These are phyloP conservation scores for Seiridium cupressi DNA, from an alignment of 2,329 filamentous ascomycete species.

Conservation along the genomic window DNA sequence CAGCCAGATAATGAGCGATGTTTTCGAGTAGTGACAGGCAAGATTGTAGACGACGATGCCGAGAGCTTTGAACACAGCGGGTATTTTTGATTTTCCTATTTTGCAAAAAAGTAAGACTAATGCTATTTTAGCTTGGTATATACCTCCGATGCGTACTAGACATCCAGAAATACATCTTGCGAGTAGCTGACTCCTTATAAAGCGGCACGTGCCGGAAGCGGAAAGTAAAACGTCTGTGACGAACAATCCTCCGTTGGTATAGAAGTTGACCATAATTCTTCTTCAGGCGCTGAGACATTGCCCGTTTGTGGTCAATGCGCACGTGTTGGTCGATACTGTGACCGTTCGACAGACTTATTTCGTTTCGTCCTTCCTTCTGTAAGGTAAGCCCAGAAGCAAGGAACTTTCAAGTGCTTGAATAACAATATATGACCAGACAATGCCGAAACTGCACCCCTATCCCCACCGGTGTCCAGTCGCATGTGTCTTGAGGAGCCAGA, in stretches of 20 bases:
- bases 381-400: too few species aligned
- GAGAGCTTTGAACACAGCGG: not conserved
- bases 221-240: conserved; percentile 1
- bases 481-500: conserved; percentile 27
- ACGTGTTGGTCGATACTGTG: conserved; percentile 31
- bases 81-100: not conserved
- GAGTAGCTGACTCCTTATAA: not conserved
- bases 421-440: not conserved
- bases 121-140: not conserved
- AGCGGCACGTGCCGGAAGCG: conserved; percentile 2
- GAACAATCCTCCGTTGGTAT: not conserved
- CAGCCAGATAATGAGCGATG: too few species aligned
- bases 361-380: not conserved
- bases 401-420: not conserved
- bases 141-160: not conserved
- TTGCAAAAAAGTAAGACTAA: not conserved
- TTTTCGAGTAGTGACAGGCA: too few species aligned
- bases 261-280: not conserved
- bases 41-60: not conserved
- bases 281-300: conserved; percentile 27
- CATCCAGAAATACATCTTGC: not conserved
- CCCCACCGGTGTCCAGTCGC: conserved; percentile 17
- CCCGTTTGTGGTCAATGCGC: conserved; percentile 32
- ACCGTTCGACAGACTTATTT: conserved; percentile 22
- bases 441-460: not conserved